Percentiles rank a stretch among this genome's conserved stretches.
These are phyloP conservation scores for Malassezia equina DNA, from an alignment of 1,284 basidiomycete species.

Conservation along the genomic window DNA sequence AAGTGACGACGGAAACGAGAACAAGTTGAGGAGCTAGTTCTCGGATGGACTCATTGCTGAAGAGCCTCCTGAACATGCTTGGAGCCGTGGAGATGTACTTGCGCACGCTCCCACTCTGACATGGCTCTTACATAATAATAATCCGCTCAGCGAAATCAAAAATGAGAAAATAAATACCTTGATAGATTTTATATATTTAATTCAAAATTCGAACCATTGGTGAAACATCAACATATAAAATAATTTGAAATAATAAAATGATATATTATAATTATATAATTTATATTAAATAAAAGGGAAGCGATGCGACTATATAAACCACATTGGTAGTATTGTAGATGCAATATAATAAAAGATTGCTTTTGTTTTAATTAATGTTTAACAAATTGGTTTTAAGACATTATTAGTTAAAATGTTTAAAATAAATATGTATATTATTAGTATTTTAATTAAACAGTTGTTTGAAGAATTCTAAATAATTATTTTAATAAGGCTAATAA, in stretches of 20 bases:
- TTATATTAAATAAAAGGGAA: neutral
- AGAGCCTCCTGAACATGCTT: neutral
- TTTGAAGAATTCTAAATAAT: too few species aligned
- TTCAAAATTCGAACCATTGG: too few species aligned
- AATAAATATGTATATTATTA: neutral
- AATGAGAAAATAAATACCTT: neutral
- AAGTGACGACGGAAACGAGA: constrained; percentile 14
- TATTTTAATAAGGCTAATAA: too few species aligned
- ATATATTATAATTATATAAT: neutral
- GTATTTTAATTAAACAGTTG: neutral
- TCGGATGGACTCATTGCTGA: neutral
- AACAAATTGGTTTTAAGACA: too few species aligned
- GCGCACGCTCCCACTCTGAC: too few species aligned
- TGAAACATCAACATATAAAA: too few species aligned
- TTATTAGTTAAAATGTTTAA: too few species aligned
- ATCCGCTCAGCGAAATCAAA: neutral
- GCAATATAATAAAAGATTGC: neutral
- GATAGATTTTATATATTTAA: neutral
- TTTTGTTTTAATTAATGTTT: too few species aligned
- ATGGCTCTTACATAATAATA: neutral
- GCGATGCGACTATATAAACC: too few species aligned
- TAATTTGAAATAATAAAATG: neutral
- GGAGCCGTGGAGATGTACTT: neutral
- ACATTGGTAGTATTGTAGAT: neutral
- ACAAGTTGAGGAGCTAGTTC: neutral